phyloP scores from a whole-genome alignment of 192 early-diverging fungal genomes.

The Oehlia diaphana region DNA sequence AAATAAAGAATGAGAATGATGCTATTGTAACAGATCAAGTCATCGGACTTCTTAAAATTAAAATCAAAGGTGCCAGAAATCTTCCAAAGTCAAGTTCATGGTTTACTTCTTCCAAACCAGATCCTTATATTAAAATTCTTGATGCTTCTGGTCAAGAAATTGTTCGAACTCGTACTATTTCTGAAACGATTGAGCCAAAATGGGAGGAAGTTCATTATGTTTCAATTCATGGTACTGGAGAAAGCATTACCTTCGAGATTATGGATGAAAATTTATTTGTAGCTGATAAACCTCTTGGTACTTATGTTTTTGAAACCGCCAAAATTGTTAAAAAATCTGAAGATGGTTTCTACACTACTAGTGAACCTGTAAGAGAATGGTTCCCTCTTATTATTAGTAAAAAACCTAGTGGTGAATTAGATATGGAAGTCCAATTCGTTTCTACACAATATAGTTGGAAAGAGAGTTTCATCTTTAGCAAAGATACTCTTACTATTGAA shows the following conservation, averaged over 20 bases:
- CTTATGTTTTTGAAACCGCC: neutral
- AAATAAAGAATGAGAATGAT: neutral
- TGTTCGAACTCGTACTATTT: neutral
- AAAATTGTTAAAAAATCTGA: neutral
- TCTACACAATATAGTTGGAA: neutral
- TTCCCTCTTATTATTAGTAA: neutral
- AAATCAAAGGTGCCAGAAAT: neutral
- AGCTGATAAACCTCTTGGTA: constrained; percentile 8
- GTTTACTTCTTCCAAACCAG: neutral
- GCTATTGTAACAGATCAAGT: neutral
- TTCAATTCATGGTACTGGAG: constrained; percentile 4
- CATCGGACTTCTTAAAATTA: constrained; percentile 17
- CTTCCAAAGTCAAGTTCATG: neutral
- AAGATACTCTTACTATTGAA: neutral
- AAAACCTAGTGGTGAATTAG: neutral
- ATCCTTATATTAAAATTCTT: constrained; percentile 24
- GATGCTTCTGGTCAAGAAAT: constrained; percentile 7
- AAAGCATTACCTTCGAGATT: constrained; percentile 23
- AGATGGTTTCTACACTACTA: neutral
- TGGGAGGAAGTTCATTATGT: constrained; percentile 25
- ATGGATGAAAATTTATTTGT: constrained; percentile 11
- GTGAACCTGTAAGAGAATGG: neutral
- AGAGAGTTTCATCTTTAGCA: neutral
- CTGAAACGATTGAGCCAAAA: neutral
- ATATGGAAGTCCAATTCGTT: constrained; percentile 19